A percentile compares a stretch with the other conserved stretches of the same genome.
Conservation (phyloP, 2,329 filamentous ascomycete species). For the Phaeoacremonium minimum region DNA sequence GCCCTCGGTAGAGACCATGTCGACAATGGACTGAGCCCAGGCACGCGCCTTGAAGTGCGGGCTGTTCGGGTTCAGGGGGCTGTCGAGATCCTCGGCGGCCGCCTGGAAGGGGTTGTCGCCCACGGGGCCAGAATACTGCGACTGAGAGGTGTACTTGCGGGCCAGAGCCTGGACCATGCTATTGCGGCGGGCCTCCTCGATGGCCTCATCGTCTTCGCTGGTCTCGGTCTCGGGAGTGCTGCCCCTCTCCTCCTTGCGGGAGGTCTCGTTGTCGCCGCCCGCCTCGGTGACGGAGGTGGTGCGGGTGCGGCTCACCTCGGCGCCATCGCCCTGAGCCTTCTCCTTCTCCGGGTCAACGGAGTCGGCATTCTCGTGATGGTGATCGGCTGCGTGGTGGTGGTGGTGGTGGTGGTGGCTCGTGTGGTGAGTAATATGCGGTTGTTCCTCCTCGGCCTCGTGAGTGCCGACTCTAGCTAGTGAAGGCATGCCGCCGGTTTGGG, state of each 20-base stretch:
- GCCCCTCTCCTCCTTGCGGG: no score
- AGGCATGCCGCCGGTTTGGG: conserved; percentile 35
- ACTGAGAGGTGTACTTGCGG: conserved; percentile 48
- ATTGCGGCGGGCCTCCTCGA: conserved; percentile 44
- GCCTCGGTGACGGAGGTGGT: conserved; percentile 30
- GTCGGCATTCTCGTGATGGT: conserved; percentile 19
- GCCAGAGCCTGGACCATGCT: conserved; percentile 53
- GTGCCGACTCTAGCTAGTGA: conserved; percentile 5
- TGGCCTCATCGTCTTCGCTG: conserved; percentile 30
- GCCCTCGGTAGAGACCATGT: conserved; percentile 46
- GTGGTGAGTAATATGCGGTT: conserved; percentile 11
- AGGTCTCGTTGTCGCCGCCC: conserved; percentile 11
- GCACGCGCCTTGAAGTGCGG: conserved; percentile 45
- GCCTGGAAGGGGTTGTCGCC: conserved; percentile 44
- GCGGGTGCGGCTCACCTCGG: conserved; percentile 20
- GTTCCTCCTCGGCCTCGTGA: conserved; percentile 11
- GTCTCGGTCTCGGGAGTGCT: conserved; percentile 21
- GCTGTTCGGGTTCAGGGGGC: conserved; percentile 43
- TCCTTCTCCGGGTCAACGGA: conserved; percentile 8
- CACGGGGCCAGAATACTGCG: conserved; percentile 21
- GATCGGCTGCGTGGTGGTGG: conserved; percentile 10
- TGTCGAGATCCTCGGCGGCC: conserved; percentile 28
- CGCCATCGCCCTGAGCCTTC: not conserved
- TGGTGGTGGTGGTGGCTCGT: conserved; percentile 4
- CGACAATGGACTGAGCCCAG: conserved; percentile 59